These are phyloP conservation scores for Draba incana DNA, from an alignment of 345 rosid genomes.

Conservation along the genomic window DNA sequence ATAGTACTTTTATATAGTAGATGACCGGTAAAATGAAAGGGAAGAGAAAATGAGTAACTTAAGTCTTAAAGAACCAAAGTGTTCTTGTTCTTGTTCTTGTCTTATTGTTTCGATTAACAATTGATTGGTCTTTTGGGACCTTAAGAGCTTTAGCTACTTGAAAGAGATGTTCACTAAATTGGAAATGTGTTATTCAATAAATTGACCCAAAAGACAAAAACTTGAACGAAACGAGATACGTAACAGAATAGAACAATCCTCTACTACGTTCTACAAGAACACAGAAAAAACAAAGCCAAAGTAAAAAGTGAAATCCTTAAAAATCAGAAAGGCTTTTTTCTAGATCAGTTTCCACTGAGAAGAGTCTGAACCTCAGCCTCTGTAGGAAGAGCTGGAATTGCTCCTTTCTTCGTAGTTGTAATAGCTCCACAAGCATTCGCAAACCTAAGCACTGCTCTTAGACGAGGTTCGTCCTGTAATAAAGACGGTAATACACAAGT, in stretches of 20 bases:
- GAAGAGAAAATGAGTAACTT: too few species aligned
- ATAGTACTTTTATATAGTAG: too few species aligned
- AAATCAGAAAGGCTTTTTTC: background rate
- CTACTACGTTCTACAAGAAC: slow-evolving; percentile 11
- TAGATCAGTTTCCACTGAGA: slow-evolving; percentile 33
- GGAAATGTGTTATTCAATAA: too few species aligned
- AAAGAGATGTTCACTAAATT: too few species aligned
- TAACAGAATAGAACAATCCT: slow-evolving; percentile 19
- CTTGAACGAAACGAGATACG: background rate
- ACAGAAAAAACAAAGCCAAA: background rate
- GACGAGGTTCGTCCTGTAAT: slow-evolving; percentile 67
- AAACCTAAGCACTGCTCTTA: slow-evolving; percentile 72
- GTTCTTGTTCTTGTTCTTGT: too few species aligned
- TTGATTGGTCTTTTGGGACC: too few species aligned
- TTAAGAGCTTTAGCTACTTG: slow-evolving; percentile 48
- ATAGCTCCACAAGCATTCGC: slow-evolving; percentile 98
- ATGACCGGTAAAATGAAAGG: too few species aligned
- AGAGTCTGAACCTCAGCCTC: slow-evolving; percentile 60
- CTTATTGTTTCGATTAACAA: too few species aligned
- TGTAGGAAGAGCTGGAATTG: slow-evolving; percentile 90
- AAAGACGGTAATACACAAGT: background rate
- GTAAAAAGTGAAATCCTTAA: background rate
- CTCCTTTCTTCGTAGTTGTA: slow-evolving; percentile 96
- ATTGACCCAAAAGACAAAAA: background rate
- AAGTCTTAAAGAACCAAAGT: too few species aligned